These are phyloP conservation scores for Lactuca saligna DNA, from an alignment of 129 eudicot species.

Conservation along the genomic window DNA sequence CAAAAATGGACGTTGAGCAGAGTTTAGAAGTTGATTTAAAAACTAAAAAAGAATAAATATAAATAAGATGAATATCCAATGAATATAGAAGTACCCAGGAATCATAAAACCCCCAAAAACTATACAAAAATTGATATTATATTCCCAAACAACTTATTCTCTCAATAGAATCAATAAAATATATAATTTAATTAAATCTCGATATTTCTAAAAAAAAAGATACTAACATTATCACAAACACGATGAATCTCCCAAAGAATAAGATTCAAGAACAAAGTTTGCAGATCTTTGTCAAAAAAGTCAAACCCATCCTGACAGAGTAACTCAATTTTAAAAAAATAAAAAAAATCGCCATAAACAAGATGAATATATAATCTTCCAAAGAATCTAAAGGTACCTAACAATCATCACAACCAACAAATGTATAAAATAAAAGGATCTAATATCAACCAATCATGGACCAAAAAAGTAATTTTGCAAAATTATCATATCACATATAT, in stretches of 20 bases:
- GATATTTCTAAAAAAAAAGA: background rate
- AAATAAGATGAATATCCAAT: background rate
- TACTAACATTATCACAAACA: background rate
- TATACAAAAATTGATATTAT: background rate
- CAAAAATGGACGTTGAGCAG: too few relatives aligned
- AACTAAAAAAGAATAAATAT: background rate
- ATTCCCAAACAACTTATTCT: background rate
- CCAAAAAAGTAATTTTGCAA: conserved; percentile 4
- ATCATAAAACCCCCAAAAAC: background rate
- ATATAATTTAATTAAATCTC: too few relatives aligned
- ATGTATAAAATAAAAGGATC: background rate
- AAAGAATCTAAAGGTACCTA: conserved; percentile 4
- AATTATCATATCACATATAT: background rate
- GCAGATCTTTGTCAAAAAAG: conserved; percentile 10
- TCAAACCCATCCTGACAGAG: conserved; percentile 10
- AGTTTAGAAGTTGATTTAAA: background rate
- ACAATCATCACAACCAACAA: conserved; percentile 19
- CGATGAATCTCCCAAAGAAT: conserved; percentile 8
- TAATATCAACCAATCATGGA: conserved; percentile 8
- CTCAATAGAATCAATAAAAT: too few relatives aligned
- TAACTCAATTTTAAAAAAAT: background rate
- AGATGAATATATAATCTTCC: background rate
- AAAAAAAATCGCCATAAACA: background rate
- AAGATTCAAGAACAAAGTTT: conserved; percentile 12
- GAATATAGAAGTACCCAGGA: background rate